A percentile compares a stretch with the other conserved stretches of the same genome.
These are phyloP conservation scores for Ustilago crameri DNA, from an alignment of 1,284 basidiomycete genomes.

Conservation along the genomic window DNA sequence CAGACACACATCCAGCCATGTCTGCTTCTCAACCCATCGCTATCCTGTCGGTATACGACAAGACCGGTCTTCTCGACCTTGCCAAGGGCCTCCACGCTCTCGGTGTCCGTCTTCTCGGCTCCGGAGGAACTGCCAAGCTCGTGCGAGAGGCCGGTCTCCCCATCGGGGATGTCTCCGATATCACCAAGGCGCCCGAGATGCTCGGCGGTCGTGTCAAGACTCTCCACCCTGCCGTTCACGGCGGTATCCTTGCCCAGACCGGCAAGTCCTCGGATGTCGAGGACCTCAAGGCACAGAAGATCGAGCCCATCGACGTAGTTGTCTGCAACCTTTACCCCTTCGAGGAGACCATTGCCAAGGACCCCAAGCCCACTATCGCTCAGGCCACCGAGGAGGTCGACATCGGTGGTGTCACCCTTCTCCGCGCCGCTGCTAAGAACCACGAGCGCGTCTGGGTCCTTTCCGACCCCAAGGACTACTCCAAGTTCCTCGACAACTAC, in stretches of 20 bases:
- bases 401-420: slow-evolving; percentile 96
- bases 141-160: slow-evolving; percentile 92
- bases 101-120: slow-evolving; percentile 90
- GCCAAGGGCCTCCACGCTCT: slow-evolving; percentile 82
- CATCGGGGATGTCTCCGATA: slow-evolving; percentile 95
- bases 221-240: slow-evolving; percentile 97
- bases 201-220: slow-evolving; percentile 98
- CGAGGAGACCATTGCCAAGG: slow-evolving; percentile 79
- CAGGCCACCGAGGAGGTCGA: slow-evolving; percentile 98
- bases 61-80: slow-evolving; percentile 87
- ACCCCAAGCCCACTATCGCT: slow-evolving; percentile 87
- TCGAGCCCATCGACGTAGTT: slow-evolving; percentile 66
- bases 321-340: slow-evolving; percentile 99
- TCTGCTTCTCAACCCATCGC: slow-evolving; percentile 71
- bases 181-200: slow-evolving; percentile 99
- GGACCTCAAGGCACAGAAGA: slow-evolving; percentile 59
- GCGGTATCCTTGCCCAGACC: slow-evolving; percentile 74
- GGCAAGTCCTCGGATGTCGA: slow-evolving; percentile 60
- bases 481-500: slow-evolving; percentile 79
- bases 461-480: slow-evolving; percentile 93
- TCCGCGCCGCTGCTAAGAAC: slow-evolving; percentile 98
- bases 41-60: slow-evolving; percentile 96
- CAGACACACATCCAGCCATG: slow-evolving; percentile 18
- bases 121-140: slow-evolving; percentile 96
- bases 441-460: slow-evolving; percentile 80